These are phyloP conservation scores for Botrytis porri DNA, from an alignment of 2,329 filamentous ascomycete species.

Conservation along the genomic window DNA sequence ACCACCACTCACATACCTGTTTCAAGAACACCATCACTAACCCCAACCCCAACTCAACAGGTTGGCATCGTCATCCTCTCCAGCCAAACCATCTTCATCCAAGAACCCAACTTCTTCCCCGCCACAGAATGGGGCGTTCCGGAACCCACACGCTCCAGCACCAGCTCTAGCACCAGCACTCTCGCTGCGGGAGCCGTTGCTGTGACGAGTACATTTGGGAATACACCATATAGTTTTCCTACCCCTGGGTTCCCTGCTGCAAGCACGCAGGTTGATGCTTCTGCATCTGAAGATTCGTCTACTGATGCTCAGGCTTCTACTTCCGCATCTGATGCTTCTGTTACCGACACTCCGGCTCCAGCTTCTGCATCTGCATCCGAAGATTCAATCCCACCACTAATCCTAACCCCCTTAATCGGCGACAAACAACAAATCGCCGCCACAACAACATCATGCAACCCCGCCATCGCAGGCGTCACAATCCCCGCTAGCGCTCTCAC, in stretches of 20 bases:
- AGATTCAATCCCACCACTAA: background rate
- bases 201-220: background rate
- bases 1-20: no score
- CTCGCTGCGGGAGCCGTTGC: background rate
- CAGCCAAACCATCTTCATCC: background rate
- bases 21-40: background rate
- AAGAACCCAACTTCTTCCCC: slow-evolving; percentile 9
- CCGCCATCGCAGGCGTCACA: background rate
- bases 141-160: background rate
- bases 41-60: background rate
- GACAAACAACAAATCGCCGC: background rate
- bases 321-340: background rate
- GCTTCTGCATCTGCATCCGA: background rate
- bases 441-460: background rate
- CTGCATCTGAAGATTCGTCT: background rate
- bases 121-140: background rate
- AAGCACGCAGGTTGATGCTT: background rate
- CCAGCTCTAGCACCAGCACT: background rate
- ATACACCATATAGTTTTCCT: background rate
- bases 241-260: background rate
- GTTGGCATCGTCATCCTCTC: background rate
- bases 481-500: background rate
- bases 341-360: background rate
- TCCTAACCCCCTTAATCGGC: background rate
- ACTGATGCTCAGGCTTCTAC: background rate